Evolutionary conservation across 2,329 filamentous ascomycete species (phyloP), one percentile per base, ranked within the genome.

Genomic region (Trichothecium sympodiale): DNA sequence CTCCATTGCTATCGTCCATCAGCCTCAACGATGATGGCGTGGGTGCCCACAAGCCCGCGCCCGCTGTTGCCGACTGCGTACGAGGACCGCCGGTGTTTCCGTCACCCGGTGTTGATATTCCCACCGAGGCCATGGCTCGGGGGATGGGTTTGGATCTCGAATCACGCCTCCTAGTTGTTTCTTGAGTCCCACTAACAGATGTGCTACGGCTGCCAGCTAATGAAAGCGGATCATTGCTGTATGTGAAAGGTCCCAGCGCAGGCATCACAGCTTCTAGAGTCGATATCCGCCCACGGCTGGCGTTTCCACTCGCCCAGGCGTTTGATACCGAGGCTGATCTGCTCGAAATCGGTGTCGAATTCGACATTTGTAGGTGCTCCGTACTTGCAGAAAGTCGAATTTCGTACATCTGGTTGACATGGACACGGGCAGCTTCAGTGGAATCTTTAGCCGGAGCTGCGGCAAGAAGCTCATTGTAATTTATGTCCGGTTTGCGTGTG

Each of bases 301-400:
- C 45, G n/a, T n/a, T n/a, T 8, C 30, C 26, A 15, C 33, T 39
- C 6, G 39, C 57, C 43, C 34, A 50, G 29, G 58, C 47, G 38
- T 49, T 42, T 34, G 54, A 47, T 43, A 54, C 49, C 41, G 62
- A 52, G 5, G 47, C 47, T 4, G 55, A 53, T 39, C 53, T 48
- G 13, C 51, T 43, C 27, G 55, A 55, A 41, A 49, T 46, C 2
- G 60, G 56, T 14, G 56, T 59, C 3, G 56, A 58, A 4, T 50
- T 46, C 10, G 47, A 57, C 20, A 60, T 58, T 5, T 76, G 70
- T 3, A 89, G 60, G 49, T 91, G 83, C 23, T 88, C 83, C 1
- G 77, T 80, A 37, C 75, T 85, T 20, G 81, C 81, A n/a, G 81
- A 70, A 12, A 88, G 57, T 43, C 76, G 77, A 46, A 89, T 73